phyloP scores from a whole-genome alignment of 306 rosid genomes.

The Glycine latifolia region DNA sequence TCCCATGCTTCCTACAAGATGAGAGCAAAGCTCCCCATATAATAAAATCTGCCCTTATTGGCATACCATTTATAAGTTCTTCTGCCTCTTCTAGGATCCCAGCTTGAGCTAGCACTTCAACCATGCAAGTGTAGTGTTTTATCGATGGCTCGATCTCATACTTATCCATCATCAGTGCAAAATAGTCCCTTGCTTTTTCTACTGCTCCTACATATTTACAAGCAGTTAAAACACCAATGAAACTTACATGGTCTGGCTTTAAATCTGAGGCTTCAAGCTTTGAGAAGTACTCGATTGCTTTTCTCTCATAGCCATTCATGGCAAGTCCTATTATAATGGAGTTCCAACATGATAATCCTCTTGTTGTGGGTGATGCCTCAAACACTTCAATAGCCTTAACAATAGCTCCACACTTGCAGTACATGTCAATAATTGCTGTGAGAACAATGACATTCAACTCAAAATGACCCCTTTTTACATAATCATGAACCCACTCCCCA shows the following conservation, averaged over 20 bases:
- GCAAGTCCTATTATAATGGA: constrained; percentile 81
- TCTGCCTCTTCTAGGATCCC: constrained; percentile 85
- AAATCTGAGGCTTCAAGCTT: constrained; percentile 61
- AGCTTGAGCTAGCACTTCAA: constrained; percentile 77
- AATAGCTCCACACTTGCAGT: constrained; percentile 80
- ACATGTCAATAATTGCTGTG: constrained; percentile 86
- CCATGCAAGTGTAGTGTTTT: constrained; percentile 85
- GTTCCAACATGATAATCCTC: constrained; percentile 81
- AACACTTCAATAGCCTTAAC: constrained; percentile 67
- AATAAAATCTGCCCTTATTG: constrained; percentile 68
- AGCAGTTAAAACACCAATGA: constrained; percentile 81
- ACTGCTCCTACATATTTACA: constrained; percentile 76
- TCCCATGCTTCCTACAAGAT: constrained; percentile 70
- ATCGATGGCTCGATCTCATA: constrained; percentile 69
- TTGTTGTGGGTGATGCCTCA: constrained; percentile 52
- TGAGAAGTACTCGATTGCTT: constrained; percentile 68
- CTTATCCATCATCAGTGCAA: constrained; percentile 58
- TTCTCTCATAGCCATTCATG: constrained; percentile 70
- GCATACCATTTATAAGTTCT: constrained; percentile 61
- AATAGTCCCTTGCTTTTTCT: constrained; percentile 64
- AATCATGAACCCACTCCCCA: constrained; percentile 85
- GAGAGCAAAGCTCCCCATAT: constrained; percentile 93
- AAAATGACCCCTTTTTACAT: constrained; percentile 62
- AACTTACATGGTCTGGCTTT: constrained; percentile 71
- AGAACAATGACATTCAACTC: constrained; percentile 67